phyloP scores from a whole-genome alignment of 2,329 filamentous ascomycete species.

The Akanthomyces lecanii region DNA sequence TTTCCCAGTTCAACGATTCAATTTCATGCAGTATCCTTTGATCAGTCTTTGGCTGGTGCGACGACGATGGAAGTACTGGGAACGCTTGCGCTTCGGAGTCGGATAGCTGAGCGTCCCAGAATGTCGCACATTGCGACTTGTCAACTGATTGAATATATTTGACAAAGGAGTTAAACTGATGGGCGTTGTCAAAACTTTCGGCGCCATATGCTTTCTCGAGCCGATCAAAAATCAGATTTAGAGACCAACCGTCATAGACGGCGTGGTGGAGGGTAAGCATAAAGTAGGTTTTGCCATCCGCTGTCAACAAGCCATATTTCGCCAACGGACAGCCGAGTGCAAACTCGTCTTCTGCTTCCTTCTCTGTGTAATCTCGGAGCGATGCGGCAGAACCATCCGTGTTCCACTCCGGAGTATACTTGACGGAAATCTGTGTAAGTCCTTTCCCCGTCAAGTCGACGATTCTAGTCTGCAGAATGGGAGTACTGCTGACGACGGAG shows the following conservation, averaged over 20 bases:
- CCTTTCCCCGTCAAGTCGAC: neutral
- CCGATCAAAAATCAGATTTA: constrained; percentile 31
- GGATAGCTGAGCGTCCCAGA: constrained; percentile 38
- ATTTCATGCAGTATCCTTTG: neutral
- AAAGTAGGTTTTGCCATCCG: constrained; percentile 12
- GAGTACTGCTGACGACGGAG: constrained; percentile 9
- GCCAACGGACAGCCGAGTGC: neutral
- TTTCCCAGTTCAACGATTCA: neutral
- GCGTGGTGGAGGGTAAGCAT: constrained; percentile 32
- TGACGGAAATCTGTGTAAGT: neutral
- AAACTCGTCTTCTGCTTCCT: neutral
- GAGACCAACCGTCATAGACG: constrained; percentile 49
- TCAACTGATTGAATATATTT: constrained; percentile 36
- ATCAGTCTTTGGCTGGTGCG: neutral
- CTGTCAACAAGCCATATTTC: neutral
- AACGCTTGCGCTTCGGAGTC: neutral
- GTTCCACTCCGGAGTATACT: neutral
- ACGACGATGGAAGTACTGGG: neutral
- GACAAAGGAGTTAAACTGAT: constrained; percentile 34
- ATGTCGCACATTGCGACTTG: constrained; percentile 26
- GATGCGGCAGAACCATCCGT: neutral
- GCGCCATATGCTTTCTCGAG: constrained; percentile 18
- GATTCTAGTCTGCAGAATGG: neutral
- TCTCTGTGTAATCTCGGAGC: neutral
- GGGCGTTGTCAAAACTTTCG: constrained; percentile 25